Evolutionary conservation across 805 yeast species (phyloP).

Genomic region (Starmerella riodocensis): DNA sequence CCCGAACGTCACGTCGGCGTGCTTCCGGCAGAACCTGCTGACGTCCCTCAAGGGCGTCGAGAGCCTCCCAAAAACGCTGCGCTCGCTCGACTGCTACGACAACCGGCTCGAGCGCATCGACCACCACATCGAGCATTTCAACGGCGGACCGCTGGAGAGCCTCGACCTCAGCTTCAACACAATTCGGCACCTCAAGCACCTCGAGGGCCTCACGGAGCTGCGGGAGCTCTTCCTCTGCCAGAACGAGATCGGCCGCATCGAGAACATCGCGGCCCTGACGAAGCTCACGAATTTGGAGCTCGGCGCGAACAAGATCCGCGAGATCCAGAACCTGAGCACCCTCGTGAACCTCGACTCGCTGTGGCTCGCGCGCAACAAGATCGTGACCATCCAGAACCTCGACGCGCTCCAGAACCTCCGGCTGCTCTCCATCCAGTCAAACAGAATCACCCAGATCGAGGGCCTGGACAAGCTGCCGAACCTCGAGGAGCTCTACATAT

Average conservation of each 20-base stretch:
- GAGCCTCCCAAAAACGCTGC: conserved; percentile 41
- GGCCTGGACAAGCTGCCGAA: conserved; percentile 60
- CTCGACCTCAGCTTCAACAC: conserved; percentile 84
- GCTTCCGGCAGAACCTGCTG: conserved; percentile 73
- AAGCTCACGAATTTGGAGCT: conserved; percentile 62
- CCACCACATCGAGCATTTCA: conserved; percentile 48
- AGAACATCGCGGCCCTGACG: conserved; percentile 44
- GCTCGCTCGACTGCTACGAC: conserved; percentile 80
- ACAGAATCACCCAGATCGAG: conserved; percentile 62
- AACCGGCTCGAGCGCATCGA: conserved; percentile 74
- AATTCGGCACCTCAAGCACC: conserved; percentile 70
- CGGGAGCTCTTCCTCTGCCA: conserved; percentile 75
- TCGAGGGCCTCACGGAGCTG: conserved; percentile 48
- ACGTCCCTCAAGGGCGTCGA: conserved; percentile 64
- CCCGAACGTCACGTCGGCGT: conserved; percentile 41
- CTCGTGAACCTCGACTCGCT: conserved; percentile 53
- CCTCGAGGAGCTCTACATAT: conserved; percentile 74
- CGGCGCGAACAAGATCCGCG: conserved; percentile 71
- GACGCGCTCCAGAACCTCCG: conserved; percentile 45
- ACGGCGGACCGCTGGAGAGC: conserved; percentile 33
- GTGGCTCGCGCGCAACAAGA: conserved; percentile 87
- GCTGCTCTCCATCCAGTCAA: conserved; percentile 79
- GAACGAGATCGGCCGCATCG: conserved; percentile 64
- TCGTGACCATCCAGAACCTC: conserved; percentile 51
- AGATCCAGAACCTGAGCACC: conserved; percentile 39